Conservation (phyloP, 352 stramenopile species). For the Phytophthora macrochlamydospora region DNA sequence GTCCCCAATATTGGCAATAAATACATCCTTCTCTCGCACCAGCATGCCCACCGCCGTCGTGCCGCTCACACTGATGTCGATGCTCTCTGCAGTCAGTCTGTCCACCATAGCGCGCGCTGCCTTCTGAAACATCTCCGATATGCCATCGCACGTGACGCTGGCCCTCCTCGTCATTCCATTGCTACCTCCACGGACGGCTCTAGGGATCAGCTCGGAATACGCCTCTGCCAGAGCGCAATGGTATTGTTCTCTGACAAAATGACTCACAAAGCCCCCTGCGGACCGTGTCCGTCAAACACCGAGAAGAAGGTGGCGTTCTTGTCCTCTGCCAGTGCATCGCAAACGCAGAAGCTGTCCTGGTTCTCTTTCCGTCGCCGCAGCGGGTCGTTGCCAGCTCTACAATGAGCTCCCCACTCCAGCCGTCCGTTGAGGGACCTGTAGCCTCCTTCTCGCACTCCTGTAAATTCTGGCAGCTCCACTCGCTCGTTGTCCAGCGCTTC, state of each 20-base stretch:
- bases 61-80: slow-evolving; percentile 82
- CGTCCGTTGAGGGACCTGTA: slow-evolving; percentile 49
- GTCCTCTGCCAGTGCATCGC: slow-evolving; percentile 54
- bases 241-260: slow-evolving; percentile 77
- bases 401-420: slow-evolving; percentile 65
- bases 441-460: slow-evolving; percentile 49
- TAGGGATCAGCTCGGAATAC: slow-evolving; percentile 40
- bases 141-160: slow-evolving; percentile 45
- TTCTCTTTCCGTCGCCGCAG: slow-evolving; percentile 86
- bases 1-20: slow-evolving; percentile 80
- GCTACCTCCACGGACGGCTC: neutral
- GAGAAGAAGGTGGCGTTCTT: slow-evolving; percentile 64
- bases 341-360: slow-evolving; percentile 76
- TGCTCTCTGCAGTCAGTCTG: slow-evolving; percentile 44
- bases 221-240: slow-evolving; percentile 50
- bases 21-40: slow-evolving; percentile 60
- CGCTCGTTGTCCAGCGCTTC: slow-evolving; percentile 61
- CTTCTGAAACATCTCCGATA: slow-evolving; percentile 58
- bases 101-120: slow-evolving; percentile 47
- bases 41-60: slow-evolving; percentile 75
- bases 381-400: slow-evolving; percentile 71
- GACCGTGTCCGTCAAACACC: slow-evolving; percentile 80
- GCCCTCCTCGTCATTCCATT: slow-evolving; percentile 8
- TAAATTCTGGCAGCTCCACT: slow-evolving; percentile 71
- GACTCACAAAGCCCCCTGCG: slow-evolving; percentile 75